Conservation (phyloP, 2,329 filamentous ascomycete genomes). For the Blastomyces gilchristii region DNA sequence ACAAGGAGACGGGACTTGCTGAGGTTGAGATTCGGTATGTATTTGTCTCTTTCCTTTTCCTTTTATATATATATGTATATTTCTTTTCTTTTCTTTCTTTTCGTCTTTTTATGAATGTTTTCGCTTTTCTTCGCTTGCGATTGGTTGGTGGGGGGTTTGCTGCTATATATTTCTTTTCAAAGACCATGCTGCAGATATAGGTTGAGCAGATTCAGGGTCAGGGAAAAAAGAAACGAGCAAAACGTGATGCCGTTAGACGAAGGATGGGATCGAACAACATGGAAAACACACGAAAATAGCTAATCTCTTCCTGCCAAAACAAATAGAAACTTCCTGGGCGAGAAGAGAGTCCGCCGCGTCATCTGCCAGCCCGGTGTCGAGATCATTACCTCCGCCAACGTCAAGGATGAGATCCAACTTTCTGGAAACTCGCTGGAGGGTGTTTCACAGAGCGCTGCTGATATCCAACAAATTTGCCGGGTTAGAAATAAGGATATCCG, state of each 20-base stretch:
- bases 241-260: background rate
- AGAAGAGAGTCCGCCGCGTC: constrained; percentile 96
- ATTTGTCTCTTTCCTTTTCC: no score
- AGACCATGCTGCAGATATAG: background rate
- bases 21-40: constrained; percentile 96
- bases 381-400: constrained; percentile 76
- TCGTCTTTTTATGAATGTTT: background rate
- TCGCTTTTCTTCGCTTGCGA: background rate
- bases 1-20: constrained; percentile 72
- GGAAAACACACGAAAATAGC: background rate
- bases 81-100: background rate
- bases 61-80: no score
- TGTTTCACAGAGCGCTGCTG: constrained; percentile 95
- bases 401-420: constrained; percentile 96
- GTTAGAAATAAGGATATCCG: constrained; percentile 99
- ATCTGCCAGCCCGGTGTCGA: constrained; percentile 83
- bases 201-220: background rate
- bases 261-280: no score
- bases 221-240: background rate
- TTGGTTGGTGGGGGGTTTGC: background rate
- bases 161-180: background rate
- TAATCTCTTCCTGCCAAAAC: background rate
- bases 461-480: constrained; percentile 99
- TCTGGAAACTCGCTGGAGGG: constrained; percentile 90
- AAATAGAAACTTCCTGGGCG: constrained; percentile 86